A percentile compares a stretch with the other conserved stretches of the same genome.
Conservation (phyloP, 257 asterid genomes). For the Lavandula angustifolia region DNA sequence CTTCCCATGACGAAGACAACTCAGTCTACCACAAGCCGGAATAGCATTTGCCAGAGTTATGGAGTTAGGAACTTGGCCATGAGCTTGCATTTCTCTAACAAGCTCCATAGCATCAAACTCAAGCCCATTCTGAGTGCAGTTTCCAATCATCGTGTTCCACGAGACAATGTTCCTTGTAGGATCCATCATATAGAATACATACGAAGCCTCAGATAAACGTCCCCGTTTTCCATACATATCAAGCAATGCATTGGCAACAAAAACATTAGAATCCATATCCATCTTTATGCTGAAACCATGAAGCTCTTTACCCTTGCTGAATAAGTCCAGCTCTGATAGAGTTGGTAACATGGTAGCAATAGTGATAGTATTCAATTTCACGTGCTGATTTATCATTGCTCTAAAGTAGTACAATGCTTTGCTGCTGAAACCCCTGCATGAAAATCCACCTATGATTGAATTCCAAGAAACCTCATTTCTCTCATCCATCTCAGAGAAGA, state of each 20-base stretch:
- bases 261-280: slow-evolving; percentile 1
- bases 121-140: neutral
- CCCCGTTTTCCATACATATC: slow-evolving; percentile 1
- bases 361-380: neutral
- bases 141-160: neutral
- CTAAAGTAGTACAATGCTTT: neutral
- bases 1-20: neutral
- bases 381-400: neutral
- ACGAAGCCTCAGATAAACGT: neutral
- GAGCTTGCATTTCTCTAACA: neutral
- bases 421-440: neutral
- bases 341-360: slow-evolving; percentile 8
- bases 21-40: neutral
- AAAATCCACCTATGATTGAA: neutral
- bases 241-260: slow-evolving; percentile 7
- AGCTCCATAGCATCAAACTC: neutral
- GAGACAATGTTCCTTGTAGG: neutral
- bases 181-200: neutral
- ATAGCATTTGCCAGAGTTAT: neutral
- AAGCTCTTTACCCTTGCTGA: neutral
- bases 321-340: neutral
- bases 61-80: neutral
- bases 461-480: slow-evolving; percentile 5
- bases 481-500: neutral
- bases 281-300: neutral